Conservation (phyloP, 208 protist species). For the Leishmania braziliensis region DNA sequence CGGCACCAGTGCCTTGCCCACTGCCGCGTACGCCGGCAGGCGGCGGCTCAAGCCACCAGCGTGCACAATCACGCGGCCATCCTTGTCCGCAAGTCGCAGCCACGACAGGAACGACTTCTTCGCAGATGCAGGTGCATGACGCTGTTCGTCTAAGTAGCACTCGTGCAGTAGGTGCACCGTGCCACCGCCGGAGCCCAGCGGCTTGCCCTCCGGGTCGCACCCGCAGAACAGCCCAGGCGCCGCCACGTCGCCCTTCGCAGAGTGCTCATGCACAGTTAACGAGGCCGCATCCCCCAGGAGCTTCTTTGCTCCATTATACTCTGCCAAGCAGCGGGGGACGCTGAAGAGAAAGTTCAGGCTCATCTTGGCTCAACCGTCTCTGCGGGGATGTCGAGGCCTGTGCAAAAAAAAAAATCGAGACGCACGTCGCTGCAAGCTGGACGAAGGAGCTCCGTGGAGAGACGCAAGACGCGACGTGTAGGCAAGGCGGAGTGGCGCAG, state of each 20-base stretch:
- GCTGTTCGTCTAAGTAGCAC: slow-evolving; percentile 31
- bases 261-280: neutral
- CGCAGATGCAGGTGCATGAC: neutral
- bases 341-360: slow-evolving; percentile 28
- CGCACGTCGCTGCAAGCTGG: too few relatives aligned
- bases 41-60: slow-evolving; percentile 57
- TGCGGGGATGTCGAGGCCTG: neutral
- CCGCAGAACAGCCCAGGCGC: slow-evolving; percentile 29
- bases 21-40: slow-evolving; percentile 45
- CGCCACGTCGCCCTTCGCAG: neutral
- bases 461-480: too few relatives aligned
- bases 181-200: slow-evolving; percentile 48
- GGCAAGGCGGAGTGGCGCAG: too few relatives aligned
- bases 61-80: slow-evolving; percentile 49
- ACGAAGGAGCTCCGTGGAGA: too few relatives aligned
- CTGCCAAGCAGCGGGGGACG: slow-evolving; percentile 14
- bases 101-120: slow-evolving; percentile 22
- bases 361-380: neutral
- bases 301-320: slow-evolving; percentile 17
- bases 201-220: slow-evolving; percentile 35
- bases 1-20: slow-evolving; percentile 53
- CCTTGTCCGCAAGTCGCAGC: slow-evolving; percentile 29
- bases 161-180: slow-evolving; percentile 46
- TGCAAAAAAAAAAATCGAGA: neutral
- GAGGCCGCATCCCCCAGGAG: slow-evolving; percentile 23